Base-by-base conservation (phyloP, 2,329 filamentous ascomycete species). In the Calycina herbarum region DNA sequence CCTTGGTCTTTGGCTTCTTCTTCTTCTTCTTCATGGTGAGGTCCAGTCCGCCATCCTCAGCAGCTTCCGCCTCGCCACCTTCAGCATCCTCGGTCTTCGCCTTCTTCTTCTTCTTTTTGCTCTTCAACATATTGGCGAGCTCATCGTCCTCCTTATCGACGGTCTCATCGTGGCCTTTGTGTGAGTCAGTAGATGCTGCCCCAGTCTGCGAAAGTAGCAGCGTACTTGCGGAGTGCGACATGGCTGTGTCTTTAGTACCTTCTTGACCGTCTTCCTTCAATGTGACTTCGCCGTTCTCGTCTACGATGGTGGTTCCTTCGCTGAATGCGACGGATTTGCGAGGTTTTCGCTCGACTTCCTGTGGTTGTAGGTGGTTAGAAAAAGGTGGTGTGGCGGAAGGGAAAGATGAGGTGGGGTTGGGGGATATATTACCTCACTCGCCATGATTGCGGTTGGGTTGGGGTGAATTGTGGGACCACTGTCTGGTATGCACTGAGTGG, bases 271-370 rank as follows among this genome's bases (percentile, higher is more conserved):
- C 86, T 78, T 91, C 87, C 78, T 87, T 85, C 80, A 91, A 89
- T 75, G 87, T 92, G 77, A 97, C 88, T 77, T 89, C 87, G 75
- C 94, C 94, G 84, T 97, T 92, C 79, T 88, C 87, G 82, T 96
- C 92, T 78, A 97, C 94, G 75, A 97, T 88, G 71, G 91, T 86
- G 74, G 92, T 87, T 76, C 92, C 92, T 80, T 95, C 91, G 77
- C 90, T 94, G 79, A 98, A 98, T 71, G 93, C 89, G 76, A 98
- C 94, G 58, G 93, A 96, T 82, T 98, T 97, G 81, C 94, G 91
- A 76, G 90, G 88, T 79, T 91, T 93, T 77, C 86, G 85, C 74
- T 89, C 85, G 56, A 64, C 65, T 65, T 74, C 73, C 72, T 76
- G 61, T 63, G 54, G 48, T 51, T 54, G 38, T 40, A 40, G 38